Evolutionary conservation across 176 grass and related monocot species (phyloP).

Genomic region (Eleusine indica): DNA sequence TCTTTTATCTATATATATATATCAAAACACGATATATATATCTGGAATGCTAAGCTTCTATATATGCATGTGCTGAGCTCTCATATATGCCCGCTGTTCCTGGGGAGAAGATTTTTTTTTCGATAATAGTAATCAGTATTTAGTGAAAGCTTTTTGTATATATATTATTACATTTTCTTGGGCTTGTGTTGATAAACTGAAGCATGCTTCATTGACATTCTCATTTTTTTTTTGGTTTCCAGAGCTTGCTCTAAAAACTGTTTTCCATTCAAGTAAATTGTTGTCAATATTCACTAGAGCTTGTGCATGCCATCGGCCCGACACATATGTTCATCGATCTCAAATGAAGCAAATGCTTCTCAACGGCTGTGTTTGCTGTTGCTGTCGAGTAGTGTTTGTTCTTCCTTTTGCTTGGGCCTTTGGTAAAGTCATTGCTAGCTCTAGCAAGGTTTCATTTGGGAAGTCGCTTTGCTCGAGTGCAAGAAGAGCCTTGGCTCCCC

Average conservation of each 20-base stretch:
- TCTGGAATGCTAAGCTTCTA: not conserved
- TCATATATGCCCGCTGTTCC: not conserved
- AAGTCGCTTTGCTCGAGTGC: conserved; percentile 38
- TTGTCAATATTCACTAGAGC: not conserved
- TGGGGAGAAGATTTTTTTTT: not conserved
- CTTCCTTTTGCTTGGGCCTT: conserved; percentile 11
- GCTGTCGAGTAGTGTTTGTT: not conserved
- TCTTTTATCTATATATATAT: conserved; percentile 11
- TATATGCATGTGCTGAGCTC: not conserved
- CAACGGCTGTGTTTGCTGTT: not conserved
- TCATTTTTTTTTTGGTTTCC: not conserved
- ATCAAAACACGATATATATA: not conserved
- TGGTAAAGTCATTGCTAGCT: not conserved
- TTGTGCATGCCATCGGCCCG: not conserved
- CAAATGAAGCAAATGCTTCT: not conserved
- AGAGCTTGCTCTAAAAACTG: not conserved
- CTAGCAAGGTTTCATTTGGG: conserved; percentile 12
- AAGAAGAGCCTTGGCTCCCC: conserved; percentile 17
- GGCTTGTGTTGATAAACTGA: not conserved
- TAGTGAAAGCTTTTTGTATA: too few relatives aligned
- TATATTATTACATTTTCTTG: not conserved
- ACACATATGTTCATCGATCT: not conserved
- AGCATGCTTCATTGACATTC: too few relatives aligned
- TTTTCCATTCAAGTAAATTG: not conserved
- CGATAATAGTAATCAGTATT: not conserved